phyloP scores from a whole-genome alignment of 495 filamentous ascomycete genomes.

The Hypoxylon rickii region DNA sequence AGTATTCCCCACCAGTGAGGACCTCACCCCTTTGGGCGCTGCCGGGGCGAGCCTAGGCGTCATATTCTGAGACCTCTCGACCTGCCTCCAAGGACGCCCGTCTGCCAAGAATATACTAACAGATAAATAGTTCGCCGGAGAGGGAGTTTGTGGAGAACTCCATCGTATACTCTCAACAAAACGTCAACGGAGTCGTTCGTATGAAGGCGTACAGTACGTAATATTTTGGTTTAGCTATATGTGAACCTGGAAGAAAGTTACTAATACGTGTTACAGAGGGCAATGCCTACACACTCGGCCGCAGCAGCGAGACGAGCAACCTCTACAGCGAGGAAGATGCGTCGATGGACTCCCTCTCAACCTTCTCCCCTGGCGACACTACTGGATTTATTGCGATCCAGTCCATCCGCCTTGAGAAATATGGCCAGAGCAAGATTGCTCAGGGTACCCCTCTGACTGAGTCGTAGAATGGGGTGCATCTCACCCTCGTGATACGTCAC shows the following conservation, averaged over 20 bases:
- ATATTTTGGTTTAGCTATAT: background rate
- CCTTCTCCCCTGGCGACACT: conserved; percentile 67
- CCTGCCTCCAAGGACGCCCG: too few relatives aligned
- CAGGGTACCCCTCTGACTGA: conserved; percentile 52
- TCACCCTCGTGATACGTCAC: too few relatives aligned
- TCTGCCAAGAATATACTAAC: conserved; percentile 2
- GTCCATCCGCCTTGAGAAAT: conserved; percentile 86
- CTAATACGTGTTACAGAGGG: conserved; percentile 78
- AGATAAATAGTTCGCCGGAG: conserved; percentile 63
- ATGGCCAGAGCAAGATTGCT: conserved; percentile 69
- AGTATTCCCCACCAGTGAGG: background rate
- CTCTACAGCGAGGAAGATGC: conserved; percentile 81
- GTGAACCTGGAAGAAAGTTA: conserved; percentile 57
- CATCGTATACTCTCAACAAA: conserved; percentile 70
- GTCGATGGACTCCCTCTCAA: conserved; percentile 85
- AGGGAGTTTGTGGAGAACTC: conserved; percentile 66
- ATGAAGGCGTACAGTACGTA: conserved; percentile 63
- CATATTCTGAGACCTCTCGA: too few relatives aligned
- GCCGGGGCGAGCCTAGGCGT: too few relatives aligned
- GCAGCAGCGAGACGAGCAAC: conserved; percentile 78
- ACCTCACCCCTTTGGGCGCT: background rate
- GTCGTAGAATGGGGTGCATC: background rate
- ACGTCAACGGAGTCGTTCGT: conserved; percentile 59
- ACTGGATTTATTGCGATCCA: conserved; percentile 81
- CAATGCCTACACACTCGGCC: conserved; percentile 70